Evolutionary conservation across 345 rosid species (phyloP).

Genomic region (Eucalyptus paniculata): DNA sequence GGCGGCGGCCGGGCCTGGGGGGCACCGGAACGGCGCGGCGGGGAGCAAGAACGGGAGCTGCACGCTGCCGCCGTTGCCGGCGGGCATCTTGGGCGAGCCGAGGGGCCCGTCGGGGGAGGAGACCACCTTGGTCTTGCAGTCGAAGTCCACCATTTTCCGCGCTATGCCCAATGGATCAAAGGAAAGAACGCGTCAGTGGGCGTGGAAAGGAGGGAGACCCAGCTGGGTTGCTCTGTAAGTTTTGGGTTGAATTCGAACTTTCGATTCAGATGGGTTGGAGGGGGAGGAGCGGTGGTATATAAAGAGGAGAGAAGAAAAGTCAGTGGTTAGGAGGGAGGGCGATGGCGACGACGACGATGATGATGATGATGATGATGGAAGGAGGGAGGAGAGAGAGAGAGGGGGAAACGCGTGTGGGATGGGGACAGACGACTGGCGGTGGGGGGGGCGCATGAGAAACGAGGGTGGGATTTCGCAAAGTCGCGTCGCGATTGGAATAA

Average conservation of each 20-base stretch:
- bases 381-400: background rate
- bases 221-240: background rate
- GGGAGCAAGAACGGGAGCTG: slow-evolving; percentile 39
- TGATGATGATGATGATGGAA: background rate
- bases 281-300: background rate
- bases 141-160: slow-evolving; percentile 55
- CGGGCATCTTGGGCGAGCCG: background rate
- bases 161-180: accelerated
- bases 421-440: background rate
- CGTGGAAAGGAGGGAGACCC: background rate
- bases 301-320: background rate
- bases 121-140: slow-evolving; percentile 39
- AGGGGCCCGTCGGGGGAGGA: slow-evolving; percentile 34
- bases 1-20: slow-evolving; percentile 13
- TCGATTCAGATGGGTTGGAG: background rate
- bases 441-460: background rate
- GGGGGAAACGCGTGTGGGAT: background rate
- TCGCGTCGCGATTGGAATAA: background rate
- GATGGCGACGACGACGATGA: background rate
- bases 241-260: background rate
- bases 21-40: background rate
- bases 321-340: too few species aligned
- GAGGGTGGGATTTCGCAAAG: background rate
- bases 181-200: background rate
- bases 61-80: background rate